These are phyloP conservation scores for Ballota nigra DNA, from an alignment of 257 asterid genomes.

Conservation along the genomic window DNA sequence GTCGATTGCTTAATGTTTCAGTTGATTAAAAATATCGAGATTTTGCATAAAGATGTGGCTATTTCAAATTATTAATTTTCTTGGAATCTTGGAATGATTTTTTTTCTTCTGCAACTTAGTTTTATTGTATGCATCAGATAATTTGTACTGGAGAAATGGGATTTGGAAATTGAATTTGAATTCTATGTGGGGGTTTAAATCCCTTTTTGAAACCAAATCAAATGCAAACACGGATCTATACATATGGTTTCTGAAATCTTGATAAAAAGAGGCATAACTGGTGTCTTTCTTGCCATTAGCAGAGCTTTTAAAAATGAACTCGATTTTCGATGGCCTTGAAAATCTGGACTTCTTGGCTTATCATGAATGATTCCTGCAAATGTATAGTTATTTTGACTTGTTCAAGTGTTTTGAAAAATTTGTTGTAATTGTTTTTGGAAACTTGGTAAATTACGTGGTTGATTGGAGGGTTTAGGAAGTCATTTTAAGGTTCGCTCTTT, in stretches of 20 bases:
- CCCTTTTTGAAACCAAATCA: constrained; percentile 1
- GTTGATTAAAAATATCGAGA: constrained; percentile 18
- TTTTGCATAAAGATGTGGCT: constrained; percentile 11
- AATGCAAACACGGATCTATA: constrained; percentile 16
- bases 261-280: not conserved
- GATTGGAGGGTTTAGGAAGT: constrained; percentile 15
- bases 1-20: constrained; percentile 13
- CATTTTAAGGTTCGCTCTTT: constrained; percentile 1
- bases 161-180: constrained; percentile 17
- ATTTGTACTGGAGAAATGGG: constrained; percentile 15
- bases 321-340: constrained; percentile 11
- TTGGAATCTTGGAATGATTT: not conserved
- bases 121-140: constrained; percentile 3
- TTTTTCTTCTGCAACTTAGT: not conserved
- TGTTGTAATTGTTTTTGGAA: not conserved
- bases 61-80: constrained; percentile 16
- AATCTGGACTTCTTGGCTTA: not conserved
- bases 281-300: constrained; percentile 1
- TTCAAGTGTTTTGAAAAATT: not conserved
- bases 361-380: not conserved
- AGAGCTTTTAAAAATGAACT: not conserved
- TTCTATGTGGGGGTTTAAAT: constrained; percentile 2
- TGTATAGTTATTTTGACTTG: not conserved
- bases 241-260: constrained; percentile 19
- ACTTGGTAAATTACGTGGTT: not conserved